Evolutionary conservation across 345 rosid genomes (phyloP).

Genomic region (Syzygium oleosum): DNA sequence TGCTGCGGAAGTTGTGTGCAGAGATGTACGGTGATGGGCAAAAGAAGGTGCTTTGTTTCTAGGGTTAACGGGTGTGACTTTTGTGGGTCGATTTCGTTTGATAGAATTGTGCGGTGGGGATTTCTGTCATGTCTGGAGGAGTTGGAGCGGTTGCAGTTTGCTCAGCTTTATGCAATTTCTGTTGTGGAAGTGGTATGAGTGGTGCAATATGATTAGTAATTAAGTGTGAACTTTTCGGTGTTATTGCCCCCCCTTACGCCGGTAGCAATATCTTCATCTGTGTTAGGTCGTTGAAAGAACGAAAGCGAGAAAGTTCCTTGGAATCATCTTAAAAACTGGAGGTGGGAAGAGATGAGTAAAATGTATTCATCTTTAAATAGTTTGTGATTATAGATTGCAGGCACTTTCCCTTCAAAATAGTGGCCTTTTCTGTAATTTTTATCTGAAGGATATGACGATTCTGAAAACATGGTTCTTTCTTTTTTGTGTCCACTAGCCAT

Average conservation of each 20-base stretch:
- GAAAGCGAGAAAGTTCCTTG: not conserved
- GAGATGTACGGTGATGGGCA: not conserved
- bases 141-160: not conserved
- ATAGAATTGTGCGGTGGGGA: not conserved
- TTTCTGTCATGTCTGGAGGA: not conserved
- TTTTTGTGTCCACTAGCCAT: not conserved
- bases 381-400: not conserved
- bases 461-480: not conserved
- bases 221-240: not conserved
- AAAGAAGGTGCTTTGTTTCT: not conserved
- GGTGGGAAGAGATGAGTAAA: not conserved
- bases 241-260: not conserved
- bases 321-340: not conserved
- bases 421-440: not conserved
- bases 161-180: not conserved
- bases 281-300: not conserved
- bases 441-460: not conserved
- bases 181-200: not conserved
- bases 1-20: not conserved
- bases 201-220: not conserved
- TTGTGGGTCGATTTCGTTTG: not conserved
- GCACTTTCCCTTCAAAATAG: not conserved
- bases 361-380: not conserved
- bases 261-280: not conserved
- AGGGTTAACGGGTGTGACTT: not conserved